These are phyloP conservation scores for Dothidotthia symphoricarpi DNA, from an alignment of 2,329 filamentous ascomycete species.

Conservation along the genomic window DNA sequence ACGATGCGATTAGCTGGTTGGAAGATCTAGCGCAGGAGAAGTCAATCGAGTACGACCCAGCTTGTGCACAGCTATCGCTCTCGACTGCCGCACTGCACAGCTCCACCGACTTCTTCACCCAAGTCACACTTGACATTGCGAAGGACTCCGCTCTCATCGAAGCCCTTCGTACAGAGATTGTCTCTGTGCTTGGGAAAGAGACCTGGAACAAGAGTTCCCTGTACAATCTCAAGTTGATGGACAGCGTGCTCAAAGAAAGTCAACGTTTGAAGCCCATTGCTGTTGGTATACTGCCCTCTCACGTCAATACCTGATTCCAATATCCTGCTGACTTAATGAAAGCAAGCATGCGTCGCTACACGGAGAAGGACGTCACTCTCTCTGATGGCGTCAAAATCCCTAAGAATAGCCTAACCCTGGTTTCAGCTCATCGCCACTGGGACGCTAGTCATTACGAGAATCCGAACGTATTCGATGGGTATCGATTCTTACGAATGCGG, in stretches of 20 bases:
- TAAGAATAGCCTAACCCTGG: too few species aligned
- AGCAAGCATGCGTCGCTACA: too few species aligned
- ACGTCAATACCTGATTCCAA: too few species aligned
- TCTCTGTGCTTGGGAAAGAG: slow-evolving; percentile 44
- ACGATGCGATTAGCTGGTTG: slow-evolving; percentile 49
- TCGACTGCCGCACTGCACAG: slow-evolving; percentile 47
- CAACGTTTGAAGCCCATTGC: too few species aligned
- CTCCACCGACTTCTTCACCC: slow-evolving; percentile 43
- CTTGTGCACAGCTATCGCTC: slow-evolving; percentile 39
- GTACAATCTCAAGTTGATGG: slow-evolving; percentile 43
- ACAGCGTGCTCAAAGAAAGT: slow-evolving; percentile 46
- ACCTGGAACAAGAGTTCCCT: slow-evolving; percentile 41
- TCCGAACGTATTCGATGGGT: too few species aligned
- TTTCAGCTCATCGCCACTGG: too few species aligned
- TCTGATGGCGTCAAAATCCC: too few species aligned
- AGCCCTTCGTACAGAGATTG: slow-evolving; percentile 54
- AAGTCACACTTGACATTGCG: slow-evolving; percentile 55
- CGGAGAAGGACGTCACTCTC: too few species aligned
- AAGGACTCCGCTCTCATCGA: slow-evolving; percentile 53
- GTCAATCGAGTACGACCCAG: slow-evolving; percentile 35
- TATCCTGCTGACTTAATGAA: too few species aligned
- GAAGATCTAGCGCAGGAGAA: slow-evolving; percentile 39
- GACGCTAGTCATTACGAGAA: too few species aligned
- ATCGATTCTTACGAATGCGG: too few species aligned
- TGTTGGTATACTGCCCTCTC: too few species aligned